Evolutionary conservation across 2,329 filamentous ascomycete genomes (phyloP).

Genomic region (Aspergillus arachidicola): DNA sequence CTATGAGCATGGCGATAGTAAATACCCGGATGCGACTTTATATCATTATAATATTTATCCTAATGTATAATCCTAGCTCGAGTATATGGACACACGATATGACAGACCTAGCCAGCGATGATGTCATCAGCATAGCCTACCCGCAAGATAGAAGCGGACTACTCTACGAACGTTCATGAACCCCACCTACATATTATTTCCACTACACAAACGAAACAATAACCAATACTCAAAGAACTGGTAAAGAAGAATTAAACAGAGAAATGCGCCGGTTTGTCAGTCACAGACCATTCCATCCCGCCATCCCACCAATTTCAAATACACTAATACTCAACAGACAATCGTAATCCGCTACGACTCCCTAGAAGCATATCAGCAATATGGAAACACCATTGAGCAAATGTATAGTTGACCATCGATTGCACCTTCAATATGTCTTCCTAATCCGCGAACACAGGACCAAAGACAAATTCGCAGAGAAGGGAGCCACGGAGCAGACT

Average conservation of each 20-base stretch:
- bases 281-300: neutral
- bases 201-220: neutral
- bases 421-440: too few relatives aligned
- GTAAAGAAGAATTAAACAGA: too few relatives aligned
- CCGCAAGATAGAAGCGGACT: neutral
- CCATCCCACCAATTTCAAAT: neutral
- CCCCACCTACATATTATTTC: neutral
- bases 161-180: neutral
- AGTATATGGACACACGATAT: too few relatives aligned
- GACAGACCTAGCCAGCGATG: neutral
- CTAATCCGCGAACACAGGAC: neutral
- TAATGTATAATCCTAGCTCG: too few relatives aligned
- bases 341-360: constrained; percentile 18
- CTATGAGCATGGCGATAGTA: neutral
- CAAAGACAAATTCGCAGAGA: constrained; percentile 12
- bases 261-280: neutral
- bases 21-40: neutral
- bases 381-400: constrained; percentile 17
- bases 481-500: constrained; percentile 16
- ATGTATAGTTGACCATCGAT: constrained; percentile 3
- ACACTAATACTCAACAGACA: neutral
- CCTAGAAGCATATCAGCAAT: constrained; percentile 16
- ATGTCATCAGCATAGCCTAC: neutral
- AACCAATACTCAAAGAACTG: too few relatives aligned
- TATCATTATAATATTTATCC: too few relatives aligned